A percentile compares a stretch with the other conserved stretches of the same genome.
Evolutionary conservation across 2,329 filamentous ascomycete species (phyloP).

Genomic region (Harringtonia aguacate): DNA sequence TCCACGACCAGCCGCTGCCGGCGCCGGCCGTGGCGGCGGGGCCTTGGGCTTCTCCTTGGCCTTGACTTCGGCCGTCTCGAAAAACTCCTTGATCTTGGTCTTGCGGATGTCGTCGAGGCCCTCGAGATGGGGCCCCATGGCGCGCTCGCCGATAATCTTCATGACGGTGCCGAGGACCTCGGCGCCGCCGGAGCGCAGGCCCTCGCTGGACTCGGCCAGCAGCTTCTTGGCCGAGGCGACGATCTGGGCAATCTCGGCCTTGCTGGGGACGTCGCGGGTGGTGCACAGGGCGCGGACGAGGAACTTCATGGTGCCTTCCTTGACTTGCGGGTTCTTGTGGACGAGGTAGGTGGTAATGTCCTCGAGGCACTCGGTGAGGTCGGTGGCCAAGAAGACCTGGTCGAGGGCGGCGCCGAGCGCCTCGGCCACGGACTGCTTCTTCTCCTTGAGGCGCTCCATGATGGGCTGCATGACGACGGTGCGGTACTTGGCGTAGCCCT

Average conservation of each 20-base stretch:
- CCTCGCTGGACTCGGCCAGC: conserved; percentile 78
- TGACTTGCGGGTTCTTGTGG: conserved; percentile 96
- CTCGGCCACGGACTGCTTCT: conserved; percentile 82
- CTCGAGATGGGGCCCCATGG: conserved; percentile 87
- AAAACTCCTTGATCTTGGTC: conserved; percentile 89
- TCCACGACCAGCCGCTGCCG: conserved; percentile 30
- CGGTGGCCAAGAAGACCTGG: conserved; percentile 52
- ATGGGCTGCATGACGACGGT: conserved; percentile 75
- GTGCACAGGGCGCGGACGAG: conserved; percentile 78
- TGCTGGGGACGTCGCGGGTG: conserved; percentile 73
- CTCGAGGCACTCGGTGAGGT: conserved; percentile 76
- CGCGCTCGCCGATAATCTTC: conserved; percentile 96
- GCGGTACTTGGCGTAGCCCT: conserved; percentile 70
- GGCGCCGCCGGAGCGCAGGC: conserved; percentile 75
- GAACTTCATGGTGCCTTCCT: conserved; percentile 90
- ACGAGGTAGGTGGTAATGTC: conserved; percentile 76
- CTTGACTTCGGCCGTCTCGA: conserved; percentile 71
- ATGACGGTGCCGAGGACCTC: conserved; percentile 90
- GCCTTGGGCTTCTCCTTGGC: conserved; percentile 89
- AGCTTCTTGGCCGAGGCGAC: conserved; percentile 87
- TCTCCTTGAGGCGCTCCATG: conserved; percentile 93
- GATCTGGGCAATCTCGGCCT: conserved; percentile 72
- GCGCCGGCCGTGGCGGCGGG: conserved; percentile 45
- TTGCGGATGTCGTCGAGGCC: conserved; percentile 93
- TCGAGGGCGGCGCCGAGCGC: conserved; percentile 81